These are phyloP conservation scores for Fraxinus latifolia DNA, from an alignment of 305 asterid genomes.

Conservation along the genomic window DNA sequence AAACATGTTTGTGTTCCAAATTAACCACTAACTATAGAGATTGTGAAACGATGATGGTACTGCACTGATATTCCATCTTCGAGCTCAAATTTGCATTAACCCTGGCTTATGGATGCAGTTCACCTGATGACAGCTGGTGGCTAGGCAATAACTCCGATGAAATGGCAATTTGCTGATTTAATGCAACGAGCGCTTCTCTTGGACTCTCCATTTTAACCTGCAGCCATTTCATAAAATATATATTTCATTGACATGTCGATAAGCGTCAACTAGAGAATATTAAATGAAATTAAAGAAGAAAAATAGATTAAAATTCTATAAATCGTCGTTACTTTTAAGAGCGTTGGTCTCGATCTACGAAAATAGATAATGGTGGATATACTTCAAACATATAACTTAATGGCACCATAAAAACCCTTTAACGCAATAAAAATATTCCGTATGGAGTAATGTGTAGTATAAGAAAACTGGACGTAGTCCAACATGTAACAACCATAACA, in stretches of 20 bases:
- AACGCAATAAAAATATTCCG: not conserved
- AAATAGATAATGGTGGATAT: not conserved
- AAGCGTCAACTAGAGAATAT: not conserved
- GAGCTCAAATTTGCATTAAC: not conserved
- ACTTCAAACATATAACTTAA: too few relatives aligned
- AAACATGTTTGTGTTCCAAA: not conserved
- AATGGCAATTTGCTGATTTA: slow-evolving; percentile 29
- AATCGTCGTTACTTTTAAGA: not conserved
- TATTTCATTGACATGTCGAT: not conserved
- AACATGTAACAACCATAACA: not conserved
- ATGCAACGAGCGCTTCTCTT: slow-evolving; percentile 20
- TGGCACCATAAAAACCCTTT: not conserved
- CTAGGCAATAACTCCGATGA: slow-evolving; percentile 28
- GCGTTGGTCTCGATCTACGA: not conserved
- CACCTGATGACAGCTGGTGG: slow-evolving; percentile 43
- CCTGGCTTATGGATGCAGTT: slow-evolving; percentile 32
- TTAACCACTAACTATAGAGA: not conserved
- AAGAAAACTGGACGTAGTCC: not conserved
- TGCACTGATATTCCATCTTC: not conserved
- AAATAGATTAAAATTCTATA: not conserved
- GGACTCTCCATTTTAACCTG: slow-evolving; percentile 39
- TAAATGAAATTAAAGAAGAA: not conserved
- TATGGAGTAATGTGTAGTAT: not conserved
- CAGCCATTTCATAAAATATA: not conserved
- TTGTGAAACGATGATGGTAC: not conserved